Conservation (phyloP, 2,329 filamentous ascomycete species). For the Mollisia scopiformis region DNA sequence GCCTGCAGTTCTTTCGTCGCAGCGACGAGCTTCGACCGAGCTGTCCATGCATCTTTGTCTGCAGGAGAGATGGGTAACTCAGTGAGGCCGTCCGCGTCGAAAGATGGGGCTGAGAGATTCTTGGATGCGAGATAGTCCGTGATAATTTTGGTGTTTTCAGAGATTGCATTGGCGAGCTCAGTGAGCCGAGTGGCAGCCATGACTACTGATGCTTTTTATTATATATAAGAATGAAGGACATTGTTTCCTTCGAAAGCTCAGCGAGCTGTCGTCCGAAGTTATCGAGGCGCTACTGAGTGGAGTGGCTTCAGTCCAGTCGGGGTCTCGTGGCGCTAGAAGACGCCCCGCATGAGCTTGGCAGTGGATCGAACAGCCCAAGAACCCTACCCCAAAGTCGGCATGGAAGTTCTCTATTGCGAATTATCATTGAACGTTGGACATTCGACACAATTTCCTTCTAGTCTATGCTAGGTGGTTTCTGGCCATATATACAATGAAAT, state of each 20-base stretch:
- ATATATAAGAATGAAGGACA: not conserved
- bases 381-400: too few relatives aligned
- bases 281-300: not conserved
- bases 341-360: not conserved
- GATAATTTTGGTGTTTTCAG: slow-evolving; percentile 1
- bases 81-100: not conserved
- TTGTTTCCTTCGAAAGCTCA: not conserved
- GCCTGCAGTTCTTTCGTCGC: slow-evolving; percentile 6
- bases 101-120: not conserved
- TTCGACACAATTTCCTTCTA: not conserved
- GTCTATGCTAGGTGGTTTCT: slow-evolving; percentile 43
- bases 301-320: not conserved
- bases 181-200: slow-evolving; percentile 5
- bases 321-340: not conserved
- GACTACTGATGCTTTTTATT: not conserved
- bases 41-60: slow-evolving; percentile 1
- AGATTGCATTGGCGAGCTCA: not conserved
- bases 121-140: slow-evolving; percentile 1
- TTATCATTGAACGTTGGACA: not conserved
- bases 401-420: too few relatives aligned
- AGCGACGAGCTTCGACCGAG: slow-evolving; percentile 1
- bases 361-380: not conserved
- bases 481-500: slow-evolving; percentile 54
- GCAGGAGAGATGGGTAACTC: slow-evolving; percentile 1
- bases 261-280: not conserved